These are phyloP conservation scores for Geranium incanum DNA, from an alignment of 441 rosid genomes.

Conservation along the genomic window DNA sequence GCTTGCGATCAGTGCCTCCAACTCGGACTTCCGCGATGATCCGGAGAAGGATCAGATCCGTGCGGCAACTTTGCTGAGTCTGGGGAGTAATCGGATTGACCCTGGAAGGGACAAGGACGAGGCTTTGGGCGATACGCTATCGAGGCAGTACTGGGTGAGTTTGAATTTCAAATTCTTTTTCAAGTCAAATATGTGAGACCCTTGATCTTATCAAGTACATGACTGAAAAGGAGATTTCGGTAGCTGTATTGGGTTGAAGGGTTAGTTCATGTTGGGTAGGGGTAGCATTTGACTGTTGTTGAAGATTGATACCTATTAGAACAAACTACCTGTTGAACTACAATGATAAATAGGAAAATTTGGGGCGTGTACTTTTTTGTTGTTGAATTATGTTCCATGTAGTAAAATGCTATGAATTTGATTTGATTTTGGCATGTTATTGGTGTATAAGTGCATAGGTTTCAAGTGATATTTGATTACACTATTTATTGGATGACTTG, in stretches of 20 bases:
- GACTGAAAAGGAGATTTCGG: not conserved
- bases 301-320: not conserved
- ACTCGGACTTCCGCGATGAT: constrained; percentile 57
- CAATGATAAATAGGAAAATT: not conserved
- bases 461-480: not conserved
- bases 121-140: constrained; percentile 52
- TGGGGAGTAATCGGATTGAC: constrained; percentile 51
- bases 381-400: not conserved
- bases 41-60: constrained; percentile 86
- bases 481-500: not conserved
- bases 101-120: constrained; percentile 46
- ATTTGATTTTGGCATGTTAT: not conserved
- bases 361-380: not conserved
- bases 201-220: not conserved
- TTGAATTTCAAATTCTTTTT: not conserved
- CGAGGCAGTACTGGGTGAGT: constrained; percentile 93
- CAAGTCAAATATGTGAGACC: not conserved
- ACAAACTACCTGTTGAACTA: not conserved
- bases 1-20: constrained; percentile 83
- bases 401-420: not conserved
- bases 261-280: not conserved
- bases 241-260: not conserved
- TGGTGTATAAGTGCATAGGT: not conserved
- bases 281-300: not conserved
- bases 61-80: constrained; percentile 58